phyloP scores from a whole-genome alignment of 2,329 filamentous ascomycete genomes.

The Trichoderma brevicompactum region DNA sequence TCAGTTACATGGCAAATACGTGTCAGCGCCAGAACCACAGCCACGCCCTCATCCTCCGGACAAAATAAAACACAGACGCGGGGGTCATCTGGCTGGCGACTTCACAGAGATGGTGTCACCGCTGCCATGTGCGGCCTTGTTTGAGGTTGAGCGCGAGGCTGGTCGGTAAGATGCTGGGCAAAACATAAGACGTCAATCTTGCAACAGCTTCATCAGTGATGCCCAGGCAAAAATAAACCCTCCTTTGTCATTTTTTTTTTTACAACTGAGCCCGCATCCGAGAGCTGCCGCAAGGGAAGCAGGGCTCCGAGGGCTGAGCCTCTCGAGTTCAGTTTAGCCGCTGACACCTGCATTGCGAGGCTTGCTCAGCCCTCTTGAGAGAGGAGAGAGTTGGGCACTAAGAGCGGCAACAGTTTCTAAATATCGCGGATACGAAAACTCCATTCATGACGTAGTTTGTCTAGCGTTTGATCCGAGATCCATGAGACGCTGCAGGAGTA shows the following conservation, averaged over 20 bases:
- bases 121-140: background rate
- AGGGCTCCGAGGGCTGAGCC: slow-evolving; percentile 17
- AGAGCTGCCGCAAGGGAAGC: background rate
- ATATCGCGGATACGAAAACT: background rate
- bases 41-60: slow-evolving; percentile 13
- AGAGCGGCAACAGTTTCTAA: too few species aligned
- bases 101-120: slow-evolving; percentile 3
- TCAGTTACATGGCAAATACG: slow-evolving; percentile 14
- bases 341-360: slow-evolving; percentile 12
- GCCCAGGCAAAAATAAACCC: background rate
- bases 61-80: background rate
- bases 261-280: background rate
- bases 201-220: too few species aligned
- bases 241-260: background rate
- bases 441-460: background rate
- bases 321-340: slow-evolving; percentile 1
- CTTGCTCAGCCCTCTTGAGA: slow-evolving; percentile 12
- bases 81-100: background rate
- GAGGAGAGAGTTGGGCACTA: background rate
- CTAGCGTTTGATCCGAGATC: too few species aligned
- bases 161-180: too few species aligned
- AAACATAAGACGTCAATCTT: too few species aligned
- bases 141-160: background rate
- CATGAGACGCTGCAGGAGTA: too few species aligned
- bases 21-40: slow-evolving; percentile 25